Base-by-base conservation (phyloP, 2,329 filamentous ascomycete species). In the Pseudovirgaria hyperparasitica region DNA sequence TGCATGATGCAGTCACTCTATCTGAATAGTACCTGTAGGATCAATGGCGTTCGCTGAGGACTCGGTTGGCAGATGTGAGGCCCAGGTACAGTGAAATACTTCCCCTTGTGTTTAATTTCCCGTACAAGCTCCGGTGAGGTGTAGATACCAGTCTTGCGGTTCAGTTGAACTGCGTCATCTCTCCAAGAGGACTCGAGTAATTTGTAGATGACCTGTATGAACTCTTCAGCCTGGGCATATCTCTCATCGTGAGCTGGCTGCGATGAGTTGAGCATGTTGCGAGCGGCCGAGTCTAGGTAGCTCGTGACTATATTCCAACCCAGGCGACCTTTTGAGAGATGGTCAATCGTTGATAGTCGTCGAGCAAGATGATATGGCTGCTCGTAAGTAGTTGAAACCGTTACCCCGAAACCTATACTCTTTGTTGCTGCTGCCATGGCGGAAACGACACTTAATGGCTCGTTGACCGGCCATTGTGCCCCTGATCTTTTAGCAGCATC, bases 381-480 rank as follows among this genome's bases (percentile, higher is more conserved):
- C 44, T 80, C 75, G 34, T 80, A 81, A 1, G 72, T 77, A 1
- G 75, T 78, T 2, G 69, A 67, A 1, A 74, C 65, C 0, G 76
- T 80, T 2, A 80, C 70, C 1, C 75, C 75, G 33, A 81, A 80
- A 0, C 68, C 70, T n/a, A 82, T 64, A 31, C 61, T 76, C 36
- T 69, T 65, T 0, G 76, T 80, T 0, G 60, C 74, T 1, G 74
- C 73, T 1, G 75, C 74, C 72, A 80, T 76, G 3, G 74, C 72
- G 2, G 73, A 62, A 0, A 80, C 59, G 3, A 73, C 62, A 2
- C 67, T 63, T 2, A 80, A 42, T 0, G 75, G 75, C 43, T 81
- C 75, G 33, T 76, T 78, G n/a, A 79, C 70, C 0, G 76, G 76
- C 65, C 72, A 80, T 47, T 81, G 76, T 0, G 74, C 71, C 2